Evolutionary conservation across 306 rosid genomes (phyloP).

Genomic region (Lagenaria siceraria): DNA sequence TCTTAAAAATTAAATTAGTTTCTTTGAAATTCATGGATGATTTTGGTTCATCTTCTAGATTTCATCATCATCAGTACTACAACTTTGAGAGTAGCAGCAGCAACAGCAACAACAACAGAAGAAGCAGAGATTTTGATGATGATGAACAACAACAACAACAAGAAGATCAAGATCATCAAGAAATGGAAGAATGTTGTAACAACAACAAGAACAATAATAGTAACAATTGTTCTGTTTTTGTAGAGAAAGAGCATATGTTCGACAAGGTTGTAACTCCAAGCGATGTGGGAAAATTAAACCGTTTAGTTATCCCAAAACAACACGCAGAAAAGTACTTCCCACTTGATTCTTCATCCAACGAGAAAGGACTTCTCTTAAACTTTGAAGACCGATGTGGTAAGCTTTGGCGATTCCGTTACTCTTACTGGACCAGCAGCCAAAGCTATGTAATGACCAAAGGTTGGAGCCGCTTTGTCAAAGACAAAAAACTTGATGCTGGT

Average conservation of each 20-base stretch:
- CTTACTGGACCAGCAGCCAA: slow-evolving; percentile 93
- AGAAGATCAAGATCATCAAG: too few species aligned
- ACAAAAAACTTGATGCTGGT: slow-evolving; percentile 78
- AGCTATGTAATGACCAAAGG: slow-evolving; percentile 98
- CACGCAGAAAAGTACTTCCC: slow-evolving; percentile 39
- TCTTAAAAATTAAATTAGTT: too few species aligned
- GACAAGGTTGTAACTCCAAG: slow-evolving; percentile 40
- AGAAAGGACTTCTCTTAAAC: slow-evolving; percentile 58
- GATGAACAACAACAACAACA: background rate
- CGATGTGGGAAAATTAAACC: slow-evolving; percentile 37
- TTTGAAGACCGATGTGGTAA: slow-evolving; percentile 73
- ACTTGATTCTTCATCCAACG: slow-evolving; percentile 46
- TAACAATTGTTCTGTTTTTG: background rate
- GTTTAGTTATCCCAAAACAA: slow-evolving; percentile 38
- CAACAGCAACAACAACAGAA: background rate
- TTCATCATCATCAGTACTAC: background rate
- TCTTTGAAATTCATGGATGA: background rate
- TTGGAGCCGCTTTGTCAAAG: slow-evolving; percentile 92
- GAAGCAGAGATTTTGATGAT: background rate
- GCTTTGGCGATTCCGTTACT: slow-evolving; percentile 77
- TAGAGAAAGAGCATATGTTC: slow-evolving; percentile 34
- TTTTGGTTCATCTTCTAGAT: background rate
- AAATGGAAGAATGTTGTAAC: background rate
- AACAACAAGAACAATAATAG: background rate
- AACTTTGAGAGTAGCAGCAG: too few species aligned